Percentiles rank a stretch among this genome's conserved stretches.
Evolutionary conservation across 768 basidiomycete species (phyloP).

Genomic region (Tephrocybe sp.): DNA sequence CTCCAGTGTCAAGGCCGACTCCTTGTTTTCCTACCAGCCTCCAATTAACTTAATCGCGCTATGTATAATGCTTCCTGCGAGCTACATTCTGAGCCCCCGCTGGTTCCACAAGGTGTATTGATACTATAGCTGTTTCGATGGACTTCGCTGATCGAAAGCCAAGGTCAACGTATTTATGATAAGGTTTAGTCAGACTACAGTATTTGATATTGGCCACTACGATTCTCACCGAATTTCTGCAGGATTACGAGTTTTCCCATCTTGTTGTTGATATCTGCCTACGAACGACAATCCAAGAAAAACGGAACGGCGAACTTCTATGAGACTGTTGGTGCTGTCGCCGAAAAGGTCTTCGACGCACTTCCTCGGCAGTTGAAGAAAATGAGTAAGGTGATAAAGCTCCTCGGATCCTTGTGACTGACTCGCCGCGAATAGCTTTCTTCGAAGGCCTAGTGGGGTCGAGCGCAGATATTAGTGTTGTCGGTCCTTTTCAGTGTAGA

Average conservation of each 20-base stretch:
- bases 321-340: constrained; percentile 67
- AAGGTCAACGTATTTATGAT: constrained; percentile 90
- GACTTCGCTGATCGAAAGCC: constrained; percentile 1
- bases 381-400: constrained; percentile 52
- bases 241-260: constrained; percentile 86
- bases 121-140: constrained; percentile 10
- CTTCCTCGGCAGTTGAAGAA: constrained; percentile 76
- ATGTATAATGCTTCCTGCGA: constrained; percentile 82
- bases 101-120: constrained; percentile 91
- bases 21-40: constrained; percentile 90
- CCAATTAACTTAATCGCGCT: constrained; percentile 90
- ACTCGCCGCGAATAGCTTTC: constrained; percentile 46
- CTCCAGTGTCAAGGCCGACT: constrained; percentile 79
- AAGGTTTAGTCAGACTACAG: constrained; percentile 54
- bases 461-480: constrained; percentile 72
- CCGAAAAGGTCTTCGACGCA: constrained; percentile 71
- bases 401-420: not conserved
- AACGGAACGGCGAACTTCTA: constrained; percentile 65
- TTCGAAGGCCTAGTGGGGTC: constrained; percentile 80
- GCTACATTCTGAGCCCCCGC: constrained; percentile 83
- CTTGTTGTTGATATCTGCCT: constrained; percentile 75
- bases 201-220: not conserved
- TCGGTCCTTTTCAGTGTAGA: constrained; percentile 30
- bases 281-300: constrained; percentile 81
- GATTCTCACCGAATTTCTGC: constrained; percentile 1